A percentile compares a stretch with the other conserved stretches of the same genome.
Conservation (phyloP, 2,329 filamentous ascomycete genomes). For the Trichophaea hybrida region DNA sequence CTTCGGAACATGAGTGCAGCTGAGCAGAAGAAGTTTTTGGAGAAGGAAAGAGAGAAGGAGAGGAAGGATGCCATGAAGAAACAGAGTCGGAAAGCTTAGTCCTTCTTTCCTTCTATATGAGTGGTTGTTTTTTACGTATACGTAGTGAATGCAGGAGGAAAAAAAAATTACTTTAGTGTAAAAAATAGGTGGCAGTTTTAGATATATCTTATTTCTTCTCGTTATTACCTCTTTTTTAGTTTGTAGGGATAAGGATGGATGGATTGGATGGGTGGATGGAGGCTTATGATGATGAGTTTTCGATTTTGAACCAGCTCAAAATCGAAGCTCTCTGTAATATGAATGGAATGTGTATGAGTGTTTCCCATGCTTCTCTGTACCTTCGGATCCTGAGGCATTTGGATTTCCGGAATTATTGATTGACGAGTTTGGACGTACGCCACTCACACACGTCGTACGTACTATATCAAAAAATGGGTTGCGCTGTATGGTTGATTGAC, state of each 20-base stretch:
- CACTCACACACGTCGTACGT: too few species aligned
- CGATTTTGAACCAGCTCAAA: too few species aligned
- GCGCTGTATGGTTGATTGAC: too few species aligned
- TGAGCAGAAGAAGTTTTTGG: constrained; percentile 72
- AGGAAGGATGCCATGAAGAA: constrained; percentile 48
- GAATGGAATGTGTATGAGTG: not conserved
- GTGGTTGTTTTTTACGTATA: not conserved
- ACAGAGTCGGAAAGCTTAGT: constrained; percentile 29
- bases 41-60: constrained; percentile 66
- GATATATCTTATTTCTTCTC: not conserved
- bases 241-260: not conserved
- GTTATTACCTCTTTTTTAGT: not conserved
- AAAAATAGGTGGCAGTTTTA: not conserved
- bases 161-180: not conserved
- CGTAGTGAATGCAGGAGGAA: not conserved
- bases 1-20: constrained; percentile 63
- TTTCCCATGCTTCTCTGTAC: not conserved
- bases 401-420: too few species aligned
- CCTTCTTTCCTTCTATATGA: not conserved
- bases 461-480: too few species aligned
- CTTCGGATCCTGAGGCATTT: too few species aligned
- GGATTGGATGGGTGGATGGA: not conserved
- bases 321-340: not conserved
- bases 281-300: not conserved
- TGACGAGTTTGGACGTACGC: too few species aligned